A percentile compares a stretch with the other conserved stretches of the same genome.
phyloP scores from a whole-genome alignment of 805 yeast species.

The Lipomyces sp. region DNA sequence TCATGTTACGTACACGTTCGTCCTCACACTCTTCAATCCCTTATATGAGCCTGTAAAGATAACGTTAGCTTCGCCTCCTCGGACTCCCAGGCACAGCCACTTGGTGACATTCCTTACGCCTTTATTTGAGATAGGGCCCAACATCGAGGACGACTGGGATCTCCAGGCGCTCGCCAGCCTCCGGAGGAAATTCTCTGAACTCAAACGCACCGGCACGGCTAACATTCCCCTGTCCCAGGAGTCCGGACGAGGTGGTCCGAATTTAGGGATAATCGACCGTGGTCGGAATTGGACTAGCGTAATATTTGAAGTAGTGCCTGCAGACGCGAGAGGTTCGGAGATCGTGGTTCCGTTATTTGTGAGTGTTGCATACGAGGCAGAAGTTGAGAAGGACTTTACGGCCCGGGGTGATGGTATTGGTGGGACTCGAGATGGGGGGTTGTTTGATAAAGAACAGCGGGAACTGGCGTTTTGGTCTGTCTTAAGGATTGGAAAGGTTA shows the following conservation, averaged over 20 bases:
- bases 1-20: constrained; percentile 28
- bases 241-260: background rate
- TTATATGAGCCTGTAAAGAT: constrained; percentile 21
- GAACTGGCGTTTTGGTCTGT: constrained; percentile 32
- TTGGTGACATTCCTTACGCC: constrained; percentile 29
- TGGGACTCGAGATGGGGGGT: background rate
- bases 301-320: constrained; percentile 28
- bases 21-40: constrained; percentile 33
- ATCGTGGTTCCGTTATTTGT: constrained; percentile 32
- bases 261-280: constrained; percentile 23
- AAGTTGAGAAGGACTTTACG: constrained; percentile 9
- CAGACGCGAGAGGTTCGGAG: background rate
- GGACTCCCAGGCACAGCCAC: constrained; percentile 26
- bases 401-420: background rate
- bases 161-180: constrained; percentile 16
- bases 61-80: constrained; percentile 31
- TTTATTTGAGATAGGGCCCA: constrained; percentile 28
- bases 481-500: constrained; percentile 19
- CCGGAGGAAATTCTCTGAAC: constrained; percentile 9
- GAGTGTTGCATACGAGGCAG: constrained; percentile 30
- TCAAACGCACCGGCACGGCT: background rate
- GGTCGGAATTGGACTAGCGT: constrained; percentile 36
- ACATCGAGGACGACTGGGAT: constrained; percentile 36
- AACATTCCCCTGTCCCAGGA: background rate
- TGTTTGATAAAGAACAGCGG: constrained; percentile 12